Conservation (phyloP, 1,284 basidiomycete genomes). For the Leccinum subrobustum region DNA sequence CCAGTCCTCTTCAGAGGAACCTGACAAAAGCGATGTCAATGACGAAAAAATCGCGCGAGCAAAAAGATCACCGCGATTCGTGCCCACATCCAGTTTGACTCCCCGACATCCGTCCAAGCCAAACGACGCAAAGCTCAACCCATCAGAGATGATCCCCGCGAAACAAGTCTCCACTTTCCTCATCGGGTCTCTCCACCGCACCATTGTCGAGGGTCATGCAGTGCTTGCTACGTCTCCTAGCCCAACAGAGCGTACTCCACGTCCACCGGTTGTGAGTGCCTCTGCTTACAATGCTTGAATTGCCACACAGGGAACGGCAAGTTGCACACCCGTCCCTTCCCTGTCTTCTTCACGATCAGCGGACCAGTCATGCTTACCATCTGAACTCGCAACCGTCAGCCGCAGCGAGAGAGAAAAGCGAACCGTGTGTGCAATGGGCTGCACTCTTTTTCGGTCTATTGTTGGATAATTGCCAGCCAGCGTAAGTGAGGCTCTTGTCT, state of each 20-base stretch:
- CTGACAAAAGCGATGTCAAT: constrained; percentile 26
- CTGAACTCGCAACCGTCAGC: constrained; percentile 23
- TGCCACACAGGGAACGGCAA: constrained; percentile 10
- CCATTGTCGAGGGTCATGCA: constrained; percentile 5
- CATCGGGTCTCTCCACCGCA: constrained; percentile 9
- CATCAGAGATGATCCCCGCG: constrained; percentile 7
- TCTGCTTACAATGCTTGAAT: constrained; percentile 23
- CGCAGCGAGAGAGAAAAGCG: constrained; percentile 12
- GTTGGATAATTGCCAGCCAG: constrained; percentile 24
- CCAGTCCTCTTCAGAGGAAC: constrained; percentile 31
- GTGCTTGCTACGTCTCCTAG: neutral
- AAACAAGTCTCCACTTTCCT: constrained; percentile 17
- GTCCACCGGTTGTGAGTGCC: constrained; percentile 26
- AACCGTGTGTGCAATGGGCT: constrained; percentile 10
- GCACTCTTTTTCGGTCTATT: constrained; percentile 20
- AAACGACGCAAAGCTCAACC: neutral
- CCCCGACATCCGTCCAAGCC: constrained; percentile 3
- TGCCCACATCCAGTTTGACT: neutral
- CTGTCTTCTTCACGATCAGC: constrained; percentile 14
- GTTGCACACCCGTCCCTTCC: constrained; percentile 7
- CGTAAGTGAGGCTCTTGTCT: constrained; percentile 17
- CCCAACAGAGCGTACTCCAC: constrained; percentile 11
- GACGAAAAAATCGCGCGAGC: constrained; percentile 16
- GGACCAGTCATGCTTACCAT: constrained; percentile 21
- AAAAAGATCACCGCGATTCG: constrained; percentile 10